Evolutionary conservation across 352 stramenopile genomes (phyloP).

Genomic region (Globisporangium nunn): DNA sequence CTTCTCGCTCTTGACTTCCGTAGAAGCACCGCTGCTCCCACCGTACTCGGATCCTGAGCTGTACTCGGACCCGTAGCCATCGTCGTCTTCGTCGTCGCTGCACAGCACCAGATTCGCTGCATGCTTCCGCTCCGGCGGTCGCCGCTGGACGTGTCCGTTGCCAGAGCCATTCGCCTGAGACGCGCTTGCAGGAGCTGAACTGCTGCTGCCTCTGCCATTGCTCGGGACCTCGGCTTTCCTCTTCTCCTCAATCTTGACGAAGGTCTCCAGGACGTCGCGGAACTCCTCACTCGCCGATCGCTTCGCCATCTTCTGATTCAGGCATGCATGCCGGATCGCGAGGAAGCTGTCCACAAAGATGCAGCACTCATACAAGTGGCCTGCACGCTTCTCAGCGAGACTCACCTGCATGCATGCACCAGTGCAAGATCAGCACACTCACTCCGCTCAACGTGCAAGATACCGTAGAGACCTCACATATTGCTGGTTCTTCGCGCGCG

Average conservation of each 20-base stretch:
- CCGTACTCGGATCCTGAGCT: slow-evolving; percentile 30
- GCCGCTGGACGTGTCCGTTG: neutral
- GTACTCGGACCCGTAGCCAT: slow-evolving; percentile 40
- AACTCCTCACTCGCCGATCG: slow-evolving; percentile 65
- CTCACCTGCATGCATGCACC: slow-evolving; percentile 9
- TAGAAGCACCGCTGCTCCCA: neutral
- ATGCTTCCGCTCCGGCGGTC: slow-evolving; percentile 4
- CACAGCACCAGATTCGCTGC: slow-evolving; percentile 41
- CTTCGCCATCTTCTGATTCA: slow-evolving; percentile 71
- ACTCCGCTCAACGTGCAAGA: neutral
- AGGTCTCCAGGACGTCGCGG: slow-evolving; percentile 46
- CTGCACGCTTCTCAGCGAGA: slow-evolving; percentile 11
- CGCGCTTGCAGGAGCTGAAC: neutral
- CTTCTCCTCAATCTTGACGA: slow-evolving; percentile 15
- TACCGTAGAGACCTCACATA: slow-evolving; percentile 5
- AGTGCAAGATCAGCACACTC: neutral
- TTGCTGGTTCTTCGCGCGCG: slow-evolving; percentile 28
- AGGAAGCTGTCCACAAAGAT: slow-evolving; percentile 37
- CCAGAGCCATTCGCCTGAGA: neutral
- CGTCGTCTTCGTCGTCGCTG: slow-evolving; percentile 55
- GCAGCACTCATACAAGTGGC: slow-evolving; percentile 38
- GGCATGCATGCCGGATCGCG: slow-evolving; percentile 47
- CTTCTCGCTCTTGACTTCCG: slow-evolving; percentile 19
- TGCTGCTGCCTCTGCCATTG: neutral
- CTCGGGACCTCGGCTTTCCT: neutral